These are phyloP conservation scores for Suillus cothurnatus DNA, from an alignment of 768 basidiomycete species.

Conservation along the genomic window DNA sequence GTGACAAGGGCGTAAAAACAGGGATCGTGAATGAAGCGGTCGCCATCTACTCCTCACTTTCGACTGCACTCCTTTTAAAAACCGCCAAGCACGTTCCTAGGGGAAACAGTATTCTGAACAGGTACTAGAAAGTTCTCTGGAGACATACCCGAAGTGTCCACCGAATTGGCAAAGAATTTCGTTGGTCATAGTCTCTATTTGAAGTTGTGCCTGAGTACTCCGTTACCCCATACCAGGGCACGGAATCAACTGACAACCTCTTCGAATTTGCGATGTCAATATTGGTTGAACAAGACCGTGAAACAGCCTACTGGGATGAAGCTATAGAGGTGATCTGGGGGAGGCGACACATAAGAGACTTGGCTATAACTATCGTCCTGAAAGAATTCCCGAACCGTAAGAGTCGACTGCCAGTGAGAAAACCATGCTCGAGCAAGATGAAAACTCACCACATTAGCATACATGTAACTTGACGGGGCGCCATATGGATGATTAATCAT, in stretches of 20 bases:
- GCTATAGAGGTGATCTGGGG: conserved; percentile 26
- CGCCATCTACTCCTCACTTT: conserved; percentile 20
- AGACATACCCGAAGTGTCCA: conserved; percentile 20
- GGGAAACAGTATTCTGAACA: neutral
- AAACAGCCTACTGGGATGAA: conserved; percentile 29
- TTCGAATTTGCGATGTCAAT: conserved; percentile 6
- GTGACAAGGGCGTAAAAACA: conserved; percentile 23
- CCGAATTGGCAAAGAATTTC: conserved; percentile 11
- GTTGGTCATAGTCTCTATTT: conserved; percentile 11
- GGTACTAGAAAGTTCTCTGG: neutral
- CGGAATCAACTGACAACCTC: conserved; percentile 31
- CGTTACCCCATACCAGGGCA: conserved; percentile 9
- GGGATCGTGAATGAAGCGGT: conserved; percentile 14
- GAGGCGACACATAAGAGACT: neutral
- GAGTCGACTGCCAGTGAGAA: too few species aligned
- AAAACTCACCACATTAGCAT: conserved; percentile 23
- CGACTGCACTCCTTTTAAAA: conserved; percentile 15
- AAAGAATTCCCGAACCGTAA: neutral
- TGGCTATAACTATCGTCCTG: conserved; percentile 15
- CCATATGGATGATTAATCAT: conserved; percentile 35
- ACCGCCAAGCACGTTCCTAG: conserved; percentile 24
- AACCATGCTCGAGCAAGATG: neutral
- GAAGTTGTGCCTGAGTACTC: conserved; percentile 9
- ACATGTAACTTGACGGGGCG: conserved; percentile 29
- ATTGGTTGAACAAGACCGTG: neutral